A percentile compares a stretch with the other conserved stretches of the same genome.
Evolutionary conservation across 2,329 filamentous ascomycete species (phyloP).

Genomic region (Claviceps capensis): DNA sequence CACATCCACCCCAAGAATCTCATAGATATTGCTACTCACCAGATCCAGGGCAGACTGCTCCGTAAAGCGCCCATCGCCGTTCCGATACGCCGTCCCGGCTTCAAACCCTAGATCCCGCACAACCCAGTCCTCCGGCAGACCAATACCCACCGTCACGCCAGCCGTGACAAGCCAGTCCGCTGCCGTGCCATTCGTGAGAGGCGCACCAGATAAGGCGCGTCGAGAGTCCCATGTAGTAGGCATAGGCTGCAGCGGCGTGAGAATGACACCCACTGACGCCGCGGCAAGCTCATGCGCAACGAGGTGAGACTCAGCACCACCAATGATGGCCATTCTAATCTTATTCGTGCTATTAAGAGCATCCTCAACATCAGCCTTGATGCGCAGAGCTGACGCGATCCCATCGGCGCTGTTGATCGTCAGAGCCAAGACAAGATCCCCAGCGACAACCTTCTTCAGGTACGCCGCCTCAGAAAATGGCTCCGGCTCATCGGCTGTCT

Average conservation of each 20-base stretch:
- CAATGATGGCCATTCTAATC: conserved; percentile 43
- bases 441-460: conserved; percentile 39
- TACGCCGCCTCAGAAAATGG: conserved; percentile 35
- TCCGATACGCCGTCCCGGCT: conserved; percentile 45
- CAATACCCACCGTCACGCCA: conserved; percentile 44
- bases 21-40: conserved; percentile 42
- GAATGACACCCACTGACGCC: conserved; percentile 43
- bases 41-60: conserved; percentile 43
- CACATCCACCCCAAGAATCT: conserved; percentile 37
- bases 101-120: conserved; percentile 45
- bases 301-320: conserved; percentile 49
- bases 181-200: conserved; percentile 50
- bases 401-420: conserved; percentile 49
- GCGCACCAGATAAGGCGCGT: conserved; percentile 47
- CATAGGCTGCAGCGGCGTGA: conserved; percentile 44
- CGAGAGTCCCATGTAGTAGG: conserved; percentile 45
- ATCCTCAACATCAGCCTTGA: conserved; percentile 43
- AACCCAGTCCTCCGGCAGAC: conserved; percentile 48
- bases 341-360: conserved; percentile 17
- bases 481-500: conserved; percentile 18
- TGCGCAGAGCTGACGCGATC: conserved; percentile 42
- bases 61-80: conserved; percentile 37
- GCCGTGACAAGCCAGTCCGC: conserved; percentile 44
- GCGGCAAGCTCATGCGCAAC: conserved; percentile 43
- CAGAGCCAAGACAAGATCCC: conserved; percentile 40